Evolutionary conservation across 345 rosid species (phyloP).

Genomic region (Boechera retrofracta): DNA sequence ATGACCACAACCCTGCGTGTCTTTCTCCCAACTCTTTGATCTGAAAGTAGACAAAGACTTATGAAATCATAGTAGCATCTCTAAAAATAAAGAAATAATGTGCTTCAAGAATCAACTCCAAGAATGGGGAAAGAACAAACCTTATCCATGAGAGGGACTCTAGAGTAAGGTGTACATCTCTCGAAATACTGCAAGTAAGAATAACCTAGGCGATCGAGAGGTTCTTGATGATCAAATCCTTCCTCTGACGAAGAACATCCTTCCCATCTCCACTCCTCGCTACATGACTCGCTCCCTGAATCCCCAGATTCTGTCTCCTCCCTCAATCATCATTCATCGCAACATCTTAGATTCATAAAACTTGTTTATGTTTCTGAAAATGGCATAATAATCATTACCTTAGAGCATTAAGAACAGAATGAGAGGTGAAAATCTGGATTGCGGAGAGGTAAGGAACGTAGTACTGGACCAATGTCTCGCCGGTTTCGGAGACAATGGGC

Average conservation of each 20-base stretch:
- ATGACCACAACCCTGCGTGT: conserved; percentile 73
- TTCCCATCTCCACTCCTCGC: conserved; percentile 88
- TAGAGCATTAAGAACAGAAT: conserved; percentile 56
- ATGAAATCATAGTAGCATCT: background rate
- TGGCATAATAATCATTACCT: conserved; percentile 49
- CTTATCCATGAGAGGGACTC: conserved; percentile 99
- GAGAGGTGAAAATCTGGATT: conserved; percentile 86
- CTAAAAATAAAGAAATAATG: background rate
- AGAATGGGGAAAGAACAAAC: conserved; percentile 47
- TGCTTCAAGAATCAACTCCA: background rate
- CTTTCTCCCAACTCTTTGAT: conserved; percentile 68
- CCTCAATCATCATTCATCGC: conserved; percentile 30
- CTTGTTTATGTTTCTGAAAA: background rate
- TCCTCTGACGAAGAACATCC: conserved; percentile 84
- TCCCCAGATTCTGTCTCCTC: conserved; percentile 74
- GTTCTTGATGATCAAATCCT: conserved; percentile 76
- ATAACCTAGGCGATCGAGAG: conserved; percentile 72
- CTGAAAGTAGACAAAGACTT: conserved; percentile 48
- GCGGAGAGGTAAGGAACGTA: conserved; percentile 98
- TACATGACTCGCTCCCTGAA: conserved; percentile 76
- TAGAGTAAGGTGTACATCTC: conserved; percentile 80
- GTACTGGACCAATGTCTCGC: conserved; percentile 85
- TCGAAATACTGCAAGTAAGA: conserved; percentile 82
- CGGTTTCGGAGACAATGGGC: conserved; percentile 61
- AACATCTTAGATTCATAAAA: conserved; percentile 32